Evolutionary conservation across 2,329 filamentous ascomycete genomes (phyloP), one percentile per base, ranked within the genome.

Genomic region (Chrysoporthe cubensis): DNA sequence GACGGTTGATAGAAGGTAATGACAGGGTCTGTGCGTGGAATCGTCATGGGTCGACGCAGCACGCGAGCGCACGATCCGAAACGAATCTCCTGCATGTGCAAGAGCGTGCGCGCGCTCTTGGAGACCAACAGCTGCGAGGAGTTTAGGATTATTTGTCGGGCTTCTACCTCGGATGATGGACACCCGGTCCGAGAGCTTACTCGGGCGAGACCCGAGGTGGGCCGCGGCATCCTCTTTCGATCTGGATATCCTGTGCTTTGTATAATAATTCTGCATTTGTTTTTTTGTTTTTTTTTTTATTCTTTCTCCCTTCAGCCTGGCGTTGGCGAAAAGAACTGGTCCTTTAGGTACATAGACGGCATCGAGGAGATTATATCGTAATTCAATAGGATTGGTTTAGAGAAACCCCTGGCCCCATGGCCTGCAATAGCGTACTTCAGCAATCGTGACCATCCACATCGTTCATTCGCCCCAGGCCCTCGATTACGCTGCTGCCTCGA

Each of bases 301-400:
- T 37, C 32, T 59, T 21, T 64, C 63, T 40, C 44, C 60, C 60
- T 48, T 61, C 63, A 64, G 66, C 64, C 68, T 69, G 61, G 68
- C 67, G 65, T 65, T 54, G 66, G 62, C 37, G 64, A 64, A 37
- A 34, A 21, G 62, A 26, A 46, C 8, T 40, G 56, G 54, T 34
- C 54, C 16, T 26, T 46, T 62, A 69, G 60, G 58, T 67, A 64
- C 52, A 66, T 69, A 62, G 59, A 63, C 43, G 52, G 32, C 44
- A 54, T 56, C 21, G 21, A 40, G 56, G 26, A 66, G 48, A 48
- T 57, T 61, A 52, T 37, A 63, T 52, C 32, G 61, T 67, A 42
- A 65, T 62, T 43, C 26, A 32, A 44, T 57, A 43, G 18, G 37
- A 56, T 64, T 18, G 43, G 58, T 21, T 34, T 52, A 6, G 7